These are phyloP conservation scores for Solanum chilense DNA, from an alignment of 257 asterid species.

Conservation along the genomic window DNA sequence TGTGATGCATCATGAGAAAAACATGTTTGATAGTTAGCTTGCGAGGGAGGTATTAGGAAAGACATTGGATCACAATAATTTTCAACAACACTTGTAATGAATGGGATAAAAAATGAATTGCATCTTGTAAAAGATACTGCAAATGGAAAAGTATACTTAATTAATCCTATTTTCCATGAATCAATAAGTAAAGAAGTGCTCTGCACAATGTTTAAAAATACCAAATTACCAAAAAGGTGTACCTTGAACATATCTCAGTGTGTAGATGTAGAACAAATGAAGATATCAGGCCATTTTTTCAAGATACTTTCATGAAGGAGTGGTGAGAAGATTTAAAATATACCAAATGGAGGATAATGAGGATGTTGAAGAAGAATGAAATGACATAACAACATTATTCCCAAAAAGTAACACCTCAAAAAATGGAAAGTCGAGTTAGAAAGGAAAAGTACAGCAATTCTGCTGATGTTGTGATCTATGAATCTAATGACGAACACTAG, in stretches of 20 bases:
- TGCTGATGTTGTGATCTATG: no score
- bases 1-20: neutral
- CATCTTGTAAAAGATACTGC: neutral
- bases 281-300: neutral
- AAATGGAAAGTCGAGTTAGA: no score
- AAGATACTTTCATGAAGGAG: neutral
- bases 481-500: no score
- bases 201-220: no score
- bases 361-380: no score
- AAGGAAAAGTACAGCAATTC: no score
- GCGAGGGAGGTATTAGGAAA: neutral
- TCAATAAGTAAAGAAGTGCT: no score
- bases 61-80: no score
- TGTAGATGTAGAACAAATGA: neutral
- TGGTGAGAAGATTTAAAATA: neutral
- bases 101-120: neutral
- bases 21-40: neutral
- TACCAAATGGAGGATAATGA: neutral
- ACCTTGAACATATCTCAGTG: neutral
- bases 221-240: neutral
- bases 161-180: no score
- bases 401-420: no score
- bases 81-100: neutral
- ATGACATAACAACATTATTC: no score
- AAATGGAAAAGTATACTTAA: no score